Conservation (phyloP, 148 eudicot genomes). For the Drosera capensis region DNA sequence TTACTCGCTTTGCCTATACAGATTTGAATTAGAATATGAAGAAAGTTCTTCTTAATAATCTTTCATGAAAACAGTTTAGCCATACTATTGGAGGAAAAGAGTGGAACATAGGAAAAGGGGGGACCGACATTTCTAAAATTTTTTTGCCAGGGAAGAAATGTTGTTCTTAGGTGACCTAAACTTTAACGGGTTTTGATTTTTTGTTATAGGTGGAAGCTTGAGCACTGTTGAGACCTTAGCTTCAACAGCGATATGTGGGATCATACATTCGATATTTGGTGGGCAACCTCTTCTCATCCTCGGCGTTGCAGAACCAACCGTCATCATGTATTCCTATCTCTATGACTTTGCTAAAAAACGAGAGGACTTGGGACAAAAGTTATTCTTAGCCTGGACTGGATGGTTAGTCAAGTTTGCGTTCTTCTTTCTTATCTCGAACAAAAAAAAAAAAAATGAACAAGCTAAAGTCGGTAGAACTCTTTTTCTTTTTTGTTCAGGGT, state of each 20-base stretch:
- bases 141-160: neutral
- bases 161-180: neutral
- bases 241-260: constrained; percentile 68
- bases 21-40: too few species aligned
- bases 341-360: constrained; percentile 43
- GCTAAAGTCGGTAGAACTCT: neutral
- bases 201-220: constrained; percentile 42
- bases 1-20: too few species aligned
- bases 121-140: neutral
- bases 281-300: constrained; percentile 62
- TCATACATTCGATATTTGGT: constrained; percentile 51
- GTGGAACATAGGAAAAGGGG: too few species aligned
- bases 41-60: too few species aligned
- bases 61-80: too few species aligned
- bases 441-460: neutral
- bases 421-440: neutral
- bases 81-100: too few species aligned
- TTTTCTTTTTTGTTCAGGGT: constrained; percentile 28
- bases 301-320: constrained; percentile 76
- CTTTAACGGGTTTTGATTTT: neutral
- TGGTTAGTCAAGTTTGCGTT: constrained; percentile 20
- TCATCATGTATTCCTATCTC: constrained; percentile 58
- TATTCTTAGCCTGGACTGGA: constrained; percentile 61
- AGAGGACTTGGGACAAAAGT: constrained; percentile 28
- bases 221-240: constrained; percentile 59